Percentiles rank a stretch among this genome's conserved stretches.
These are phyloP conservation scores for Elongisporangium prolatum DNA, from an alignment of 352 stramenopile species.

Conservation along the genomic window DNA sequence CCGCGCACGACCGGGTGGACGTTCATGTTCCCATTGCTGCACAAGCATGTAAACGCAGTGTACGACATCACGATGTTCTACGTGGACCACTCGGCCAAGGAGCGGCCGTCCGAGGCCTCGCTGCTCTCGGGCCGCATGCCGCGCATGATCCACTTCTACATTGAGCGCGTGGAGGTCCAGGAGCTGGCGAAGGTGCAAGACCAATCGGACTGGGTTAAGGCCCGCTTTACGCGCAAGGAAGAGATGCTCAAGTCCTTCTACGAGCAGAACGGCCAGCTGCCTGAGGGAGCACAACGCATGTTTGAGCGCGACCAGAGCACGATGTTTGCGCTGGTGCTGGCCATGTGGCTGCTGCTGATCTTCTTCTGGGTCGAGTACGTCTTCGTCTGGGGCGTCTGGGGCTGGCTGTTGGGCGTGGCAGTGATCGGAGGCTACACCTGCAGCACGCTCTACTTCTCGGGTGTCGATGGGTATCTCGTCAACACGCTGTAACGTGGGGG, in stretches of 20 bases:
- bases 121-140: slow-evolving; percentile 58
- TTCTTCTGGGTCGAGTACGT: slow-evolving; percentile 19
- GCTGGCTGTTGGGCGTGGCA: slow-evolving; percentile 13
- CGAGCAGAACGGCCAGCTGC: slow-evolving; percentile 45
- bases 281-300: slow-evolving; percentile 37
- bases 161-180: slow-evolving; percentile 52
- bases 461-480: slow-evolving; percentile 50
- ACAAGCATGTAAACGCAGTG: slow-evolving; percentile 51
- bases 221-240: slow-evolving; percentile 66
- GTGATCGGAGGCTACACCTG: slow-evolving; percentile 27
- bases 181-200: slow-evolving; percentile 32
- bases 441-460: slow-evolving; percentile 28
- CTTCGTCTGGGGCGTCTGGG: slow-evolving; percentile 20
- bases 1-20: slow-evolving; percentile 72
- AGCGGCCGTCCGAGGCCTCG: slow-evolving; percentile 63
- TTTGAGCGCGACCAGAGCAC: slow-evolving; percentile 27
- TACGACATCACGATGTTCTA: slow-evolving; percentile 86
- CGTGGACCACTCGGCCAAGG: slow-evolving; percentile 51
- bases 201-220: slow-evolving; percentile 57
- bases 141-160: slow-evolving; percentile 62
- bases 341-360: slow-evolving; percentile 53
- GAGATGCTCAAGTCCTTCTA: slow-evolving; percentile 59
- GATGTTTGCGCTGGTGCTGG: slow-evolving; percentile 25
- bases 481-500: slow-evolving; percentile 14
- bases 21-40: slow-evolving; percentile 66